Base-by-base conservation (phyloP, 2,329 filamentous ascomycete species). In the Calonectria crousiana region DNA sequence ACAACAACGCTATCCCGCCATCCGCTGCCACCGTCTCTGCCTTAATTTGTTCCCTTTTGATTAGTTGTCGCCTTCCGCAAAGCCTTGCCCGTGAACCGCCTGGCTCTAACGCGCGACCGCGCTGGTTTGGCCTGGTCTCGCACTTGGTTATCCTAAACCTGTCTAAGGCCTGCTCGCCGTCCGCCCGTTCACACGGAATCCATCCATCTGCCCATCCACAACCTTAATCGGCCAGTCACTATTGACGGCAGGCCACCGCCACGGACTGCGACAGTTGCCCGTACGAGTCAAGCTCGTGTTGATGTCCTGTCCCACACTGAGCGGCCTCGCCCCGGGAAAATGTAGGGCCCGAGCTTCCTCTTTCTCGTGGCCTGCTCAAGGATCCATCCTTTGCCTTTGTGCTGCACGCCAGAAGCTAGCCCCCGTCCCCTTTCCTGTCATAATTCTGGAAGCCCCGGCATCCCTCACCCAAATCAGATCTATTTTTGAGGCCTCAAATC, bases 401-500 rank as follows among this genome's bases (percentile, higher is more conserved):
- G n/a, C 36, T 62, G 56, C 56, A 62, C 56, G 60, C 41, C 60
- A 49, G 60, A 49, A 14, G 2, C 38, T 44, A 34, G 41, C 26
- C 28, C 38, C 38, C 18, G 26, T 65, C 60, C 28, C 60, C 28
- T 49, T 10, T 62, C 56, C 18, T 62, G 56, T 23, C n/a, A 62
- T 62, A 18, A 56, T 56, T 34, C 52, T 56, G 52, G 52, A 56
- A 56, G 52, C 10, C 18, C 52, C 30, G 28, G 52, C 36, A 62
- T 41, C 56, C 56, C 34, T 41, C 14, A 30, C 56, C 4, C 34
- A 38, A 26, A 62, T 30, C 13, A 16, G 23, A 28, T 41, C 56
- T 62, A 62, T 62, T 62, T 67, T 67, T 49, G 36, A 69, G 28
- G 67, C 36, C 52, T 20, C 34, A 49, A 56, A 36, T 69, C 67